phyloP scores from a whole-genome alignment of 2,329 filamentous ascomycete genomes.

The Exophiala mesophila region DNA sequence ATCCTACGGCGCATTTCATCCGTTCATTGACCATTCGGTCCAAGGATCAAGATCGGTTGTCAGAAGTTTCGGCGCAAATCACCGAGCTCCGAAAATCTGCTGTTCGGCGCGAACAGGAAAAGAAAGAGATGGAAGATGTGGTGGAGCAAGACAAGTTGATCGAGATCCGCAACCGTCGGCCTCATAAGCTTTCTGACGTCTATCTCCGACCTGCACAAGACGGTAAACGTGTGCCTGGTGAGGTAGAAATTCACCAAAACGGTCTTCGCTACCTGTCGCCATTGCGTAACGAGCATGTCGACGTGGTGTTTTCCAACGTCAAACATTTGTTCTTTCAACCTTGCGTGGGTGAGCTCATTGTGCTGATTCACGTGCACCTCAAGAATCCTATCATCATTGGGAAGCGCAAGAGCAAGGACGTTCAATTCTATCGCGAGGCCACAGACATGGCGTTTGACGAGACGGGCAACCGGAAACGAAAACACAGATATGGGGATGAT shows the following conservation, averaged over 20 bases:
- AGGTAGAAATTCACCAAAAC: conserved; percentile 97
- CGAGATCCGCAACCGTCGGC: conserved; percentile 89
- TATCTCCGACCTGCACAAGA: conserved; percentile 94
- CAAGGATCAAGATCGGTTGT: conserved; percentile 79
- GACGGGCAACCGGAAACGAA: conserved; percentile 94
- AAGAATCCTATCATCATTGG: conserved; percentile 98
- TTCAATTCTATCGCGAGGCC: conserved; percentile 96
- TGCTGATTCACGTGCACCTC: conserved; percentile 95
- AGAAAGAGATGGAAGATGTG: conserved; percentile 99
- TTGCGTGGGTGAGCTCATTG: conserved; percentile 90
- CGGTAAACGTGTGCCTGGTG: conserved; percentile 91
- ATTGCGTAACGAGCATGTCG: conserved; percentile 76
- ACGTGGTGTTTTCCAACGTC: conserved; percentile 96
- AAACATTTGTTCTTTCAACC: conserved; percentile 99
- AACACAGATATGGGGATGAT: conserved; percentile 95
- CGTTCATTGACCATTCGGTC: conserved; percentile 93
- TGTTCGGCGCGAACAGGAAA: conserved; percentile 89
- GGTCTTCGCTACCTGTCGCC: conserved; percentile 92
- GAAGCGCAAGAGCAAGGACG: conserved; percentile 98
- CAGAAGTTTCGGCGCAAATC: conserved; percentile 87
- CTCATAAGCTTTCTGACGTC: conserved; percentile 84
- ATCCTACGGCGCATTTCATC: conserved; percentile 91
- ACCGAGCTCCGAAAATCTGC: conserved; percentile 93
- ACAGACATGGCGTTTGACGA: conserved; percentile 99
- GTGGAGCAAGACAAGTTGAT: conserved; percentile 97